A percentile compares a stretch with the other conserved stretches of the same genome.
phyloP scores from a whole-genome alignment of 2,329 filamentous ascomycete species.

The Alternaria ethzedia region DNA sequence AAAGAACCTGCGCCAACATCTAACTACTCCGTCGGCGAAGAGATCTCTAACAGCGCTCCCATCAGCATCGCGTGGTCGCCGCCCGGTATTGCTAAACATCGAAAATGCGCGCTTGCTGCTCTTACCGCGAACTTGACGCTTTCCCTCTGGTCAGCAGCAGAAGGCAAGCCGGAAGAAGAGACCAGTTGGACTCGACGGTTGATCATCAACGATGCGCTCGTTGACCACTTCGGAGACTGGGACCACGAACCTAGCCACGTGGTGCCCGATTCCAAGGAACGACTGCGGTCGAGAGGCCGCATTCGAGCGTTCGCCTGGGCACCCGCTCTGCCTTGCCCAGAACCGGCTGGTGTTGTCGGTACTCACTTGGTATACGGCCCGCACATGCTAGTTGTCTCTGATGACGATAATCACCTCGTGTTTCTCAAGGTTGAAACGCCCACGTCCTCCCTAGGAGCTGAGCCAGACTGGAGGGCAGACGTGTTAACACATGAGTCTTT shows the following conservation, averaged over 20 bases:
- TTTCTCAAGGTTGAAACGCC: constrained; percentile 49
- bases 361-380: constrained; percentile 33
- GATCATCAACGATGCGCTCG: constrained; percentile 60
- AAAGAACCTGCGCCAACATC: constrained; percentile 55
- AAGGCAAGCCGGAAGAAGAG: constrained; percentile 50
- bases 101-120: constrained; percentile 61
- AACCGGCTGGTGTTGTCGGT: constrained; percentile 25
- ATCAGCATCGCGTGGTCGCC: constrained; percentile 63
- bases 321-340: constrained; percentile 25
- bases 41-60: constrained; percentile 61
- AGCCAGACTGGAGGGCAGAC: constrained; percentile 35
- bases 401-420: constrained; percentile 51
- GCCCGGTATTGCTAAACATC: constrained; percentile 61
- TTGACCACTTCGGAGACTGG: constrained; percentile 43
- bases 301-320: constrained; percentile 54
- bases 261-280: constrained; percentile 34
- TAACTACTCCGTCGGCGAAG: constrained; percentile 64
- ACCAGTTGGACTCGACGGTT: constrained; percentile 59
- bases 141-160: constrained; percentile 61
- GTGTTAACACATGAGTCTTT: constrained; percentile 36
- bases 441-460: constrained; percentile 36
- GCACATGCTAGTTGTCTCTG: constrained; percentile 48
- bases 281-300: constrained; percentile 45
- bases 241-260: constrained; percentile 24
- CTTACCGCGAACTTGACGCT: constrained; percentile 63